These are phyloP conservation scores for Fraxinus latifolia DNA, from an alignment of 305 asterid species.

Conservation along the genomic window DNA sequence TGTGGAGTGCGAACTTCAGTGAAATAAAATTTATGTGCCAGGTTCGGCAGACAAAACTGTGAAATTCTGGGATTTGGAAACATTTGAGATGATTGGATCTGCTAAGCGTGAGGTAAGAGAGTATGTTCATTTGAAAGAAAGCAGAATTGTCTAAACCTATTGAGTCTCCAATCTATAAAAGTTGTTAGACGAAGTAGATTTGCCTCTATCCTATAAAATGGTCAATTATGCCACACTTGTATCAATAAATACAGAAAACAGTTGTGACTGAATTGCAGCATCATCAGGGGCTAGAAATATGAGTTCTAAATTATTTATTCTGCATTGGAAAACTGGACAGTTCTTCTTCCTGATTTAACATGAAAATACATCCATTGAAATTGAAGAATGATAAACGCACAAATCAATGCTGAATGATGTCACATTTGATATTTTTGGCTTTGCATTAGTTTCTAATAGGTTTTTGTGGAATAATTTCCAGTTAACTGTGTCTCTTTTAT, in stretches of 20 bases:
- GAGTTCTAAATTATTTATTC: background rate
- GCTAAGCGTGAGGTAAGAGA: conserved; percentile 75
- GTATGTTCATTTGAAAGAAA: conserved; percentile 15
- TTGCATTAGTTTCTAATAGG: background rate
- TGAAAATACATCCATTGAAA: background rate
- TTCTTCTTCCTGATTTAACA: background rate
- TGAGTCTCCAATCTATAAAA: background rate
- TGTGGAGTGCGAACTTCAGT: conserved; percentile 5
- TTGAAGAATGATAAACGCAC: background rate
- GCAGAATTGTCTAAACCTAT: background rate
- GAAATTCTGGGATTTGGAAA: conserved; percentile 98
- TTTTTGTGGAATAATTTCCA: background rate
- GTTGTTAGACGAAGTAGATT: background rate
- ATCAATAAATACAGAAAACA: conserved; percentile 10
- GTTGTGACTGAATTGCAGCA: background rate
- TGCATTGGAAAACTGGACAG: background rate
- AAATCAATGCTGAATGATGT: background rate
- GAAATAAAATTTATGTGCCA: conserved; percentile 31
- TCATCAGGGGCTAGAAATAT: background rate
- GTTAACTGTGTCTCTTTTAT: background rate
- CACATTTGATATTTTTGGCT: background rate
- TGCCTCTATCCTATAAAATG: conserved; percentile 1
- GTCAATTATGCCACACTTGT: background rate
- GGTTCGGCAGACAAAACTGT: conserved; percentile 98
- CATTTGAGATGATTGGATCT: conserved; percentile 98